Percentiles rank a stretch among this genome's conserved stretches.
phyloP scores from a whole-genome alignment of 768 basidiomycete genomes.

The Serendipita sp. region DNA sequence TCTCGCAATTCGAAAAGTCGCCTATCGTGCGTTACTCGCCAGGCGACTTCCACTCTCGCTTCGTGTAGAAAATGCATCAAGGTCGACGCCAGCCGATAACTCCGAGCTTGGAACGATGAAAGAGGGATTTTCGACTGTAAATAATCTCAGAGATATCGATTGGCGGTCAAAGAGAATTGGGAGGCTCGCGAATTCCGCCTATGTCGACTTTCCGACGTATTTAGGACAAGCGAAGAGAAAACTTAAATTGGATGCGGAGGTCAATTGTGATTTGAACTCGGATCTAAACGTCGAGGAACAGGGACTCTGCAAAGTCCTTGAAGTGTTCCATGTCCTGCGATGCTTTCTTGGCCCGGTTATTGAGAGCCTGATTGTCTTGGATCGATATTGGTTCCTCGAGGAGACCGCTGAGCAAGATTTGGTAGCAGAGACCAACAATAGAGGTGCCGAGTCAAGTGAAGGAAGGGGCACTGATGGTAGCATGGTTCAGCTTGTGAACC shows the following conservation, averaged over 20 bases:
- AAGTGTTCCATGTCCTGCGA: constrained; percentile 46
- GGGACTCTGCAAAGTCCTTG: constrained; percentile 29
- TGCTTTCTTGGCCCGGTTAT: constrained; percentile 54
- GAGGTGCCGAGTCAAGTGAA: constrained; percentile 6
- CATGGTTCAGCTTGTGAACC: constrained; percentile 35
- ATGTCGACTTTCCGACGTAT: constrained; percentile 1
- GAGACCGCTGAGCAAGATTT: constrained; percentile 20
- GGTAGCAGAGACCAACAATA: constrained; percentile 16
- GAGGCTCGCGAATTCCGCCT: neutral
- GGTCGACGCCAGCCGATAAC: neutral
- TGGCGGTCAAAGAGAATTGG: neutral
- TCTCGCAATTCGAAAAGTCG: constrained; percentile 50
- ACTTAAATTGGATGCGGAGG: neutral
- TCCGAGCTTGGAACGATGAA: neutral
- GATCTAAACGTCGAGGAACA: constrained; percentile 15
- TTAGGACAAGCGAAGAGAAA: neutral
- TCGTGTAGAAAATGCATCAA: neutral
- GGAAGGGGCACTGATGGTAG: neutral
- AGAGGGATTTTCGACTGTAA: neutral
- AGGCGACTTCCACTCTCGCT: constrained; percentile 13
- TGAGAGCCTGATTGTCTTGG: constrained; percentile 47
- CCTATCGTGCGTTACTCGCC: constrained; percentile 52
- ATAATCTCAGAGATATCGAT: neutral
- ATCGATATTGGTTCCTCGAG: constrained; percentile 42
- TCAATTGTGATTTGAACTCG: constrained; percentile 7